Percentiles rank a stretch among this genome's conserved stretches.
These are phyloP conservation scores for Naegleria fowleri DNA, from an alignment of 208 protist genomes.

Conservation along the genomic window DNA sequence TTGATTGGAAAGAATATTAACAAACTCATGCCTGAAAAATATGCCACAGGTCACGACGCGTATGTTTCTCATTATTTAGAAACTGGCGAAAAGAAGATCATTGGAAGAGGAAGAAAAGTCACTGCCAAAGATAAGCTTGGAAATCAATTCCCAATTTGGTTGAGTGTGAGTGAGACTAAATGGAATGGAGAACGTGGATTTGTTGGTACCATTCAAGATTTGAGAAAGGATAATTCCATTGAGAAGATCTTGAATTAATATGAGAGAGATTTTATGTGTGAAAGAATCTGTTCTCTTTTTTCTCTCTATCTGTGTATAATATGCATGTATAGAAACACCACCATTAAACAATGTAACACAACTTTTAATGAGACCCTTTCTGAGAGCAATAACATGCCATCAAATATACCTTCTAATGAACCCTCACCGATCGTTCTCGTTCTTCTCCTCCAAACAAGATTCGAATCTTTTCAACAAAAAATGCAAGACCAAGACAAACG, in stretches of 20 bases:
- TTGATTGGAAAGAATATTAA: slow-evolving; percentile 51
- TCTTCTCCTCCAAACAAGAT: too few relatives aligned
- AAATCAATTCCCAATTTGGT: slow-evolving; percentile 28
- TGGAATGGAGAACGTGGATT: slow-evolving; percentile 28
- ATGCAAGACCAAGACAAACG: too few relatives aligned
- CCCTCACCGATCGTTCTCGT: too few relatives aligned
- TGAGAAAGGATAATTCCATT: background rate
- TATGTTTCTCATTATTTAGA: slow-evolving; percentile 47
- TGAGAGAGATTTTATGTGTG: too few relatives aligned
- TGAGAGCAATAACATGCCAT: too few relatives aligned
- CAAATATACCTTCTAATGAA: too few relatives aligned
- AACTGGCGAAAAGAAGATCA: slow-evolving; percentile 45
- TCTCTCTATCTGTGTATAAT: too few relatives aligned
- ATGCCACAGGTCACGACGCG: slow-evolving; percentile 43
- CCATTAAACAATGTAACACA: too few relatives aligned
- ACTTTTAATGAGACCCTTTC: too few relatives aligned
- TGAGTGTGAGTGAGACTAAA: slow-evolving; percentile 35
- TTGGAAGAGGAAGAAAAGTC: slow-evolving; percentile 38
- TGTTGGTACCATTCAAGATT: slow-evolving; percentile 44
- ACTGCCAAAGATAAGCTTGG: slow-evolving; percentile 32
- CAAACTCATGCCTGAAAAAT: slow-evolving; percentile 51
- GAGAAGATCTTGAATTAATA: background rate
- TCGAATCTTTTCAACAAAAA: too few relatives aligned
- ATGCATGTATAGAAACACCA: too few relatives aligned
- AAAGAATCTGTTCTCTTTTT: too few relatives aligned